Conservation (phyloP, 371 early-diverging fungal genomes). For the Rozella allomycis region DNA sequence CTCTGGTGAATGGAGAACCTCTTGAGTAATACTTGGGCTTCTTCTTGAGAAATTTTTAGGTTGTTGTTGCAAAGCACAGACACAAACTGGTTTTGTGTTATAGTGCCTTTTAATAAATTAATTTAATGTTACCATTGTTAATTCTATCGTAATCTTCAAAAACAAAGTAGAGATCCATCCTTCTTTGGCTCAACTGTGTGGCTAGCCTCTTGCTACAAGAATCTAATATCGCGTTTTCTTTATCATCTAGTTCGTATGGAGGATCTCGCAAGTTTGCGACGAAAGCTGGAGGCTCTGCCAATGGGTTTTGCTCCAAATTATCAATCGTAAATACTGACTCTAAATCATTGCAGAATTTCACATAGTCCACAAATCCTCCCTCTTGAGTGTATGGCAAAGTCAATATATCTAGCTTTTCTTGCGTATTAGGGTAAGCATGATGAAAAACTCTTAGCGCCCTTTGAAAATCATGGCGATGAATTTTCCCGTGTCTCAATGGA, state of each 20-base stretch:
- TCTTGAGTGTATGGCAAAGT: constrained; percentile 4
- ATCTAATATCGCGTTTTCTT: not conserved
- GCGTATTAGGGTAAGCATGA: not conserved
- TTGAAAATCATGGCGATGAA: constrained; percentile 15
- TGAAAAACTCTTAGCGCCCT: constrained; percentile 10
- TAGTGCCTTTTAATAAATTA: too few species aligned
- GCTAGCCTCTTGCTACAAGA: not conserved
- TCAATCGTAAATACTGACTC: constrained; percentile 22
- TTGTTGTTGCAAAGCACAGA: constrained; percentile 2
- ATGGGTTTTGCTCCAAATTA: constrained; percentile 13
- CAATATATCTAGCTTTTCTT: constrained; percentile 12
- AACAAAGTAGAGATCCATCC: constrained; percentile 4
- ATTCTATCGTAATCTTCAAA: constrained; percentile 5
- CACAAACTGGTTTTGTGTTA: constrained; percentile 2
- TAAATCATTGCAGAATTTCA: constrained; percentile 13
- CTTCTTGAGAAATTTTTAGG: constrained; percentile 1
- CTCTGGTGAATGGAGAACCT: constrained; percentile 3
- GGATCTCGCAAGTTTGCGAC: constrained; percentile 3
- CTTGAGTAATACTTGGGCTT: constrained; percentile 1
- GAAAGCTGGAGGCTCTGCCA: constrained; percentile 11
- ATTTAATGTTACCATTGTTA: constrained; percentile 6
- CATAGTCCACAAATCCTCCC: constrained; percentile 12
- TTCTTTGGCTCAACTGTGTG: constrained; percentile 4
- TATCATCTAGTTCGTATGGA: not conserved
- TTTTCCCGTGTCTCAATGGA: constrained; percentile 14